Conservation (phyloP, 805 yeast genomes). For the Myxozyma udenii region DNA sequence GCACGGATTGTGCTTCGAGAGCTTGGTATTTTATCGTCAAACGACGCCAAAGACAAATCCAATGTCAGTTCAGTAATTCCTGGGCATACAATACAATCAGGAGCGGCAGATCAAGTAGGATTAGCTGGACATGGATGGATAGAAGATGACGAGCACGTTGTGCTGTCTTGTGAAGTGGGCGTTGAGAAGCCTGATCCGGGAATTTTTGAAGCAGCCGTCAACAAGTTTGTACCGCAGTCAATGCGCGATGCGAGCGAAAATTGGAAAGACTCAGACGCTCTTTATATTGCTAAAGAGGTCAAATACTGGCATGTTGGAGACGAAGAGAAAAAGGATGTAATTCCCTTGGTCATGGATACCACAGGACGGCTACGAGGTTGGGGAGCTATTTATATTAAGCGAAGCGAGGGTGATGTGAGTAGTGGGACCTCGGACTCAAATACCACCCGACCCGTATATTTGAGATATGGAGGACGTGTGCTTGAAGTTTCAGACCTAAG, state of each 20-base stretch:
- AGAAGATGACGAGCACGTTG: conserved; percentile 4
- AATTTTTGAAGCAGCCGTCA: conserved; percentile 18
- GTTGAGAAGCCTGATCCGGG: conserved; percentile 23
- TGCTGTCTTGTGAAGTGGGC: conserved; percentile 23
- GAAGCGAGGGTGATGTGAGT: too few species aligned
- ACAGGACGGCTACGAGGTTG: not conserved
- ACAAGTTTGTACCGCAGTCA: not conserved
- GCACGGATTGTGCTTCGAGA: conserved; percentile 10
- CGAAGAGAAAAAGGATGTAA: conserved; percentile 17
- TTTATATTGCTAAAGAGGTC: not conserved
- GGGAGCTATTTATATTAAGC: conserved; percentile 3
- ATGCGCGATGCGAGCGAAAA: not conserved
- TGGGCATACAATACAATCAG: too few species aligned
- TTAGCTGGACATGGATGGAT: conserved; percentile 4
- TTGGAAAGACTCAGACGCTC: not conserved
- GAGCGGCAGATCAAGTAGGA: not conserved
- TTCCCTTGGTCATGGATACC: conserved; percentile 6
- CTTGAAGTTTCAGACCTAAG: conserved; percentile 11
- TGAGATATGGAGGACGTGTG: conserved; percentile 12
- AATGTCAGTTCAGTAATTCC: too few species aligned
- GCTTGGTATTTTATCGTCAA: conserved; percentile 13
- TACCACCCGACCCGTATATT: too few species aligned
- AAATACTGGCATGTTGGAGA: conserved; percentile 27
- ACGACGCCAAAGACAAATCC: too few species aligned
- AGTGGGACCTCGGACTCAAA: too few species aligned